A percentile compares a stretch with the other conserved stretches of the same genome.
Evolutionary conservation across 2,329 filamentous ascomycete species (phyloP).

Genomic region (Colletotrichum nymphaeae): DNA sequence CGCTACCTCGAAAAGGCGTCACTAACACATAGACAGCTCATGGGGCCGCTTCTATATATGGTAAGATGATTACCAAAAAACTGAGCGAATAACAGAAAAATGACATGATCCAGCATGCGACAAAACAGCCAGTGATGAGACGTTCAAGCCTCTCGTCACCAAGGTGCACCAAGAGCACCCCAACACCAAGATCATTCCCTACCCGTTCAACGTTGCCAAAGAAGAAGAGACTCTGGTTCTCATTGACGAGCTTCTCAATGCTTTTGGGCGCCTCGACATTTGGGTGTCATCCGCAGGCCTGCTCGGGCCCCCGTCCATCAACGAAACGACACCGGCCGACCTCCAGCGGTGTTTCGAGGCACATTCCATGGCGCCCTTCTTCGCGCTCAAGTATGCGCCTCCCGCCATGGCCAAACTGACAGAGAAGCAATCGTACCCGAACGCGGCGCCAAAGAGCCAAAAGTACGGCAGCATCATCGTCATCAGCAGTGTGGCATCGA

Average conservation of each 20-base stretch:
- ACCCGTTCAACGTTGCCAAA: slow-evolving; percentile 67
- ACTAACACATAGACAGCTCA: slow-evolving; percentile 57
- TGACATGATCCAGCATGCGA: slow-evolving; percentile 57
- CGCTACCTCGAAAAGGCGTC: background rate
- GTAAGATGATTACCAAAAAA: slow-evolving; percentile 39
- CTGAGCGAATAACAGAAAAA: background rate
- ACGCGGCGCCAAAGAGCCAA: slow-evolving; percentile 69
- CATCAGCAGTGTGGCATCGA: slow-evolving; percentile 67
- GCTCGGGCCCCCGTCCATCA: slow-evolving; percentile 67
- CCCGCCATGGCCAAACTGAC: slow-evolving; percentile 72
- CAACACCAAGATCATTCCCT: slow-evolving; percentile 70
- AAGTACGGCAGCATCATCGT: slow-evolving; percentile 73
- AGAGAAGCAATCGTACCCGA: slow-evolving; percentile 65
- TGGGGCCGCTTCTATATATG: slow-evolving; percentile 73
- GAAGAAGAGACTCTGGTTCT: slow-evolving; percentile 70
- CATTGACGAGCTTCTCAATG: slow-evolving; percentile 72
- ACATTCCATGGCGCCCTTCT: slow-evolving; percentile 72
- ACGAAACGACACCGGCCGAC: slow-evolving; percentile 65
- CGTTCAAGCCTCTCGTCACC: slow-evolving; percentile 52
- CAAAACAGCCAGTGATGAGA: slow-evolving; percentile 50
- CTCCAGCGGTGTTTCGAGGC: slow-evolving; percentile 69
- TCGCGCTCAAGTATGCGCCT: slow-evolving; percentile 72
- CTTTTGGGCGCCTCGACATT: slow-evolving; percentile 69
- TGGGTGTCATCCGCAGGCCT: slow-evolving; percentile 70
- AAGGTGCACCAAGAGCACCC: slow-evolving; percentile 56